phyloP scores from a whole-genome alignment of 306 rosid genomes.

The Vachellia pachyceras region DNA sequence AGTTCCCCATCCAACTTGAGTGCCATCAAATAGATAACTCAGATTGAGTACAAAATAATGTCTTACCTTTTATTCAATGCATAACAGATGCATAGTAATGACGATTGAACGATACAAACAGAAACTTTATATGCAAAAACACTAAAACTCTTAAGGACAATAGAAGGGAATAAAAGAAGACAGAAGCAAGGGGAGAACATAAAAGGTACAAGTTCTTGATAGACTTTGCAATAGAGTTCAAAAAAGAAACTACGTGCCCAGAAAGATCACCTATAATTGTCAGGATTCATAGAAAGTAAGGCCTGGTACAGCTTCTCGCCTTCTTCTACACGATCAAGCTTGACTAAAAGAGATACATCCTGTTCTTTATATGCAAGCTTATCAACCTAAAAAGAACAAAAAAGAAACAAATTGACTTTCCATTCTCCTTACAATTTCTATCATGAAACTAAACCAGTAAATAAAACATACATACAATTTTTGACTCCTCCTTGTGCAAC shows the following conservation, averaged over 20 bases:
- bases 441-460: constrained; percentile 27
- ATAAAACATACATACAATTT: constrained; percentile 69
- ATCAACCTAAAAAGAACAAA: constrained; percentile 69
- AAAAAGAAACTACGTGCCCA: constrained; percentile 18
- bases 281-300: constrained; percentile 92
- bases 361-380: constrained; percentile 81
- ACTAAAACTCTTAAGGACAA: not conserved
- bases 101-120: not conserved
- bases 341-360: constrained; percentile 86
- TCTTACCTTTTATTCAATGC: not conserved
- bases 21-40: not conserved
- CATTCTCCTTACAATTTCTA: constrained; percentile 28
- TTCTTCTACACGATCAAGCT: constrained; percentile 82
- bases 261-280: constrained; percentile 79
- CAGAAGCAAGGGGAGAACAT: not conserved
- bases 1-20: not conserved
- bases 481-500: constrained; percentile 76
- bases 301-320: constrained; percentile 66
- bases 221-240: constrained; percentile 28
- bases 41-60: not conserved
- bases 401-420: constrained; percentile 33
- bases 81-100: not conserved
- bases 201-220: not conserved
- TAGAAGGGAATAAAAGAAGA: not conserved
- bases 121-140: not conserved